phyloP scores from a whole-genome alignment of 2,329 filamentous ascomycete species.

The Grosmannia huntii region DNA sequence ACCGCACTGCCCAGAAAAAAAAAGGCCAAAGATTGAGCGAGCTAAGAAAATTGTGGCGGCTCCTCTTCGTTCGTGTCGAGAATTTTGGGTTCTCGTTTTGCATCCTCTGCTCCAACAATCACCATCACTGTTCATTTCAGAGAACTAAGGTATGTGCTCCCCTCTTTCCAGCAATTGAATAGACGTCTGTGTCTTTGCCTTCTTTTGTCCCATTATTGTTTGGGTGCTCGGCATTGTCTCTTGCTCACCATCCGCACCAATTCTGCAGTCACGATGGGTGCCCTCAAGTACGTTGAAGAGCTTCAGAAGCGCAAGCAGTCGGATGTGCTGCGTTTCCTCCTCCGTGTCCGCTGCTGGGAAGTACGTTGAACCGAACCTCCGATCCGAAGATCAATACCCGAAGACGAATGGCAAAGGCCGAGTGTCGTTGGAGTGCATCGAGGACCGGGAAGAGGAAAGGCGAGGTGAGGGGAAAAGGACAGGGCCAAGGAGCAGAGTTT shows the following conservation, averaged over 20 bases:
- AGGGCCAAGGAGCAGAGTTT: background rate
- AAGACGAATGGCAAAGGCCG: background rate
- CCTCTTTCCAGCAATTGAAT: background rate
- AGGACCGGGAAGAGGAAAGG: background rate
- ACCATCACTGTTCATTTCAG: slow-evolving; percentile 1
- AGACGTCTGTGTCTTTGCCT: background rate
- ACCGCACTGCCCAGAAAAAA: background rate
- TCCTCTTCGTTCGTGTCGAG: background rate
- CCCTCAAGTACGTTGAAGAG: slow-evolving; percentile 99
- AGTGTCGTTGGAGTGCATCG: slow-evolving; percentile 1
- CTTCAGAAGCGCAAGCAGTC: slow-evolving; percentile 99
- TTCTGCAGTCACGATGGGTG: slow-evolving; percentile 71
- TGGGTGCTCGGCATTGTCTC: background rate
- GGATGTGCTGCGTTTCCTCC: slow-evolving; percentile 99
- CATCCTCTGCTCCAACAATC: background rate
- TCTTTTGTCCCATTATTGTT: background rate
- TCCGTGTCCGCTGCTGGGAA: slow-evolving; percentile 99
- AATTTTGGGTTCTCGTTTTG: background rate
- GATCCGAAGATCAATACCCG: background rate
- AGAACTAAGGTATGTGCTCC: slow-evolving; percentile 2
- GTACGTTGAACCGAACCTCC: slow-evolving; percentile 46
- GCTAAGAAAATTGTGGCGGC: background rate
- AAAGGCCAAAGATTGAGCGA: background rate
- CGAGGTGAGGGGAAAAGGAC: background rate
- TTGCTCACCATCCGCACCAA: background rate